These are phyloP conservation scores for Monosporozyma solicola DNA, from an alignment of 805 yeast genomes.

Conservation along the genomic window DNA sequence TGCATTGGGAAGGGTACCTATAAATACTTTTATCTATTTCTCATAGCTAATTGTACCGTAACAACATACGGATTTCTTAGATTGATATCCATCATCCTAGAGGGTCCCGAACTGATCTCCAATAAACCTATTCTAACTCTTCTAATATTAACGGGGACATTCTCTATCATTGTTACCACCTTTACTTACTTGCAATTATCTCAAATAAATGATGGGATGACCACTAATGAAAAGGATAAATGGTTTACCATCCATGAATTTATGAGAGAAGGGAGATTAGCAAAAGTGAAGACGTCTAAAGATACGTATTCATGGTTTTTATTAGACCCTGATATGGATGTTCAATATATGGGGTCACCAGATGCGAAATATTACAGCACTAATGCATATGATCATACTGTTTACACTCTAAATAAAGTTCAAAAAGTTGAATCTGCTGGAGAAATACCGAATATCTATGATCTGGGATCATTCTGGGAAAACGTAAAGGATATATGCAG, in stretches of 20 bases:
- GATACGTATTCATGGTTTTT: slow-evolving; percentile 14
- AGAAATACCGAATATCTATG: slow-evolving; percentile 26
- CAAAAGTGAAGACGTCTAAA: slow-evolving; percentile 4
- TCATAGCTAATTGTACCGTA: slow-evolving; percentile 40
- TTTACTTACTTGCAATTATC: slow-evolving; percentile 40
- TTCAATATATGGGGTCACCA: background rate
- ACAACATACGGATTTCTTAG: slow-evolving; percentile 38
- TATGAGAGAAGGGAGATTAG: slow-evolving; percentile 34
- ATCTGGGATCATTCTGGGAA: slow-evolving; percentile 18
- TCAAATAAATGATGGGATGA: slow-evolving; percentile 54
- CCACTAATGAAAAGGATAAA: slow-evolving; percentile 65
- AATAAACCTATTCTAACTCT: slow-evolving; percentile 1
- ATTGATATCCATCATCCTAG: slow-evolving; percentile 6
- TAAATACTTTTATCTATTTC: slow-evolving; percentile 48
- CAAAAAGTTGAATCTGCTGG: slow-evolving; percentile 9
- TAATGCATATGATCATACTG: slow-evolving; percentile 22
- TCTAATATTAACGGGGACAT: slow-evolving; percentile 18
- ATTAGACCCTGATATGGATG: slow-evolving; percentile 3
- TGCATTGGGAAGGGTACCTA: slow-evolving; percentile 66
- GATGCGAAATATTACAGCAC: slow-evolving; percentile 20
- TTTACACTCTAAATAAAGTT: slow-evolving; percentile 10
- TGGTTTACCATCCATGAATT: slow-evolving; percentile 58
- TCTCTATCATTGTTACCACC: slow-evolving; percentile 37
- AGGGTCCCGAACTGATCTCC: background rate
- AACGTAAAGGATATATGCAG: slow-evolving; percentile 18